Conservation (phyloP, 2,329 filamentous ascomycete genomes). For the Acephala macrosclerotiorum region DNA sequence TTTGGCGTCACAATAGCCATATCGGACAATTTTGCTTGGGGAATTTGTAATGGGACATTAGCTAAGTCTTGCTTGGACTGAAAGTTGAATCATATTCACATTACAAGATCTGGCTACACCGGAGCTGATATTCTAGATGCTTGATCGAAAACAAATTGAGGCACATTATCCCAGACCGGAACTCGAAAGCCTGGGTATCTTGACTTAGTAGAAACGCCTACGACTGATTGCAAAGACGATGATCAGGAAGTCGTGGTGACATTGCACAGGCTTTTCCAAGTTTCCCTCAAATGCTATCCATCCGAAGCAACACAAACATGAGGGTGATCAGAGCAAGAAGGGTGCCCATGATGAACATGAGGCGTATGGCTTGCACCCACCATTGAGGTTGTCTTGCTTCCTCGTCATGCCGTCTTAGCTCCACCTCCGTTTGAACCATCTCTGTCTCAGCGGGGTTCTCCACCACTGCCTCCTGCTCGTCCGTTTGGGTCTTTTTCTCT, state of each 20-base stretch:
- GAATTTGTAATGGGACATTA: background rate
- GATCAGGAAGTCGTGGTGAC: background rate
- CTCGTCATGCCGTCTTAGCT: background rate
- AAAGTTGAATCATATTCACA: background rate
- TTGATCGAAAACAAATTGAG: background rate
- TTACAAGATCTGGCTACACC: background rate
- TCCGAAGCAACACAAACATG: too few species aligned
- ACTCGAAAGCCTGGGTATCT: background rate
- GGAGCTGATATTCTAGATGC: background rate
- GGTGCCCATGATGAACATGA: too few species aligned
- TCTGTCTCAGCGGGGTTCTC: background rate
- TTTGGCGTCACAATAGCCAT: background rate
- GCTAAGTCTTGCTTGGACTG: background rate
- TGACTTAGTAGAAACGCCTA: background rate
- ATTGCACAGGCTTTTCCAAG: too few species aligned
- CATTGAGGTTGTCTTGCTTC: background rate
- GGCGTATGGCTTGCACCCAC: background rate
- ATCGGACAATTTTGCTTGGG: background rate
- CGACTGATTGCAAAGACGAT: background rate
- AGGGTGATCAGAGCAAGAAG: too few species aligned
- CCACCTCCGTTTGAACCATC: background rate
- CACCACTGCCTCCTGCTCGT: background rate
- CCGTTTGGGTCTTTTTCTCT: background rate
- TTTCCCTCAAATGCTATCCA: too few species aligned
- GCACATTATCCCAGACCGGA: background rate